A percentile compares a stretch with the other conserved stretches of the same genome.
Conservation (phyloP, 768 basidiomycete genomes). For the Russula sp. region DNA sequence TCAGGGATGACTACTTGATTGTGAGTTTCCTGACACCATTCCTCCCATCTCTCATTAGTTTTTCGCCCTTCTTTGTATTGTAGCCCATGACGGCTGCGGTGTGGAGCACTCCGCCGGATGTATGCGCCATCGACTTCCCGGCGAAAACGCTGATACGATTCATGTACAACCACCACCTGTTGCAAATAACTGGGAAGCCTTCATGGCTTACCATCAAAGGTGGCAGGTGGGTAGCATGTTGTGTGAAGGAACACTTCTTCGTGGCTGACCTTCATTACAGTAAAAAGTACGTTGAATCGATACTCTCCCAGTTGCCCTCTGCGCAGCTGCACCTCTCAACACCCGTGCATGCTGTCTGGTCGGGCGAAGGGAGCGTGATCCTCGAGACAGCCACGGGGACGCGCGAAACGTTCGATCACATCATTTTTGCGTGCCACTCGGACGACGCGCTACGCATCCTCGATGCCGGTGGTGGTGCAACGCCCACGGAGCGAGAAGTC, state of each 20-base stretch:
- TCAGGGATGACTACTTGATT: conserved; percentile 72
- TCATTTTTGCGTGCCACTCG: conserved; percentile 73
- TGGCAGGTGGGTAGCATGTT: conserved; percentile 51
- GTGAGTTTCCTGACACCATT: conserved; percentile 41
- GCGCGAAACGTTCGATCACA: conserved; percentile 56
- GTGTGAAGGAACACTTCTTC: conserved; percentile 36
- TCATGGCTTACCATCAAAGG: conserved; percentile 71
- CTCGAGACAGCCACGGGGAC: conserved; percentile 44
- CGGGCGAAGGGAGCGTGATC: conserved; percentile 35
- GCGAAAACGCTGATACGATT: conserved; percentile 67
- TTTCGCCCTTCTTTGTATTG: neutral
- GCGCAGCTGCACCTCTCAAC: conserved; percentile 58
- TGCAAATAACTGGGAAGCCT: conserved; percentile 68
- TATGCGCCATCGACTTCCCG: conserved; percentile 67
- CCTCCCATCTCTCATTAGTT: neutral
- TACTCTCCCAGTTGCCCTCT: conserved; percentile 53
- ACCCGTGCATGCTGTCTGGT: conserved; percentile 45
- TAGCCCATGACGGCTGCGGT: conserved; percentile 77
- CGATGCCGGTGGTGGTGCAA: conserved; percentile 47
- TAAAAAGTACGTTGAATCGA: conserved; percentile 60
- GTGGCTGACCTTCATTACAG: neutral
- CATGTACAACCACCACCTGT: conserved; percentile 69
- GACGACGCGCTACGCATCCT: conserved; percentile 56
- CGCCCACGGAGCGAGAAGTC: conserved; percentile 47
- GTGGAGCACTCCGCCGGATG: conserved; percentile 74